Conservation (phyloP, 306 rosid genomes). For the Crataegus laevigata region DNA sequence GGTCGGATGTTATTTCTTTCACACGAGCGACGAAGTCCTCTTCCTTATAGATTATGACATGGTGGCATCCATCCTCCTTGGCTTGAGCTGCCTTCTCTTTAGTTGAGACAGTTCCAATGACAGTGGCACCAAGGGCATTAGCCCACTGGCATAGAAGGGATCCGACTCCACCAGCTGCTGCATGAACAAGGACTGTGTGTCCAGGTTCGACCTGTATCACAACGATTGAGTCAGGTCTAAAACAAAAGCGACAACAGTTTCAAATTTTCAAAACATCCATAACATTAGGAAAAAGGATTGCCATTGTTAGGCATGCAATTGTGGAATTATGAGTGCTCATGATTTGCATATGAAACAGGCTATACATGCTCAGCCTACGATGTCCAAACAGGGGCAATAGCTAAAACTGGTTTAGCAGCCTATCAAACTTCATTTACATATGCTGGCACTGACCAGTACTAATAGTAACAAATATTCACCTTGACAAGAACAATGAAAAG, state of each 20-base stretch:
- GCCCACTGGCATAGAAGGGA: constrained; percentile 93
- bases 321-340: too few relatives aligned
- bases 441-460: too few relatives aligned
- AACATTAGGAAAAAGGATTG: too few relatives aligned
- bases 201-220: constrained; percentile 60
- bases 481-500: too few relatives aligned
- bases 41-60: constrained; percentile 57
- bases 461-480: too few relatives aligned
- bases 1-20: constrained; percentile 65
- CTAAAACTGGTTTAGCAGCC: too few relatives aligned
- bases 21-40: constrained; percentile 83
- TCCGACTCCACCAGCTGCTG: constrained; percentile 97
- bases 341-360: too few relatives aligned
- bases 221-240: neutral
- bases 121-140: constrained; percentile 83
- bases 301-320: too few relatives aligned
- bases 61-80: constrained; percentile 86
- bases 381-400: too few relatives aligned
- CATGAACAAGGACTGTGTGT: constrained; percentile 75
- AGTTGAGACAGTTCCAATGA: constrained; percentile 78
- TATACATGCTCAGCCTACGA: too few relatives aligned
- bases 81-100: constrained; percentile 87
- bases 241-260: neutral
- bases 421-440: too few relatives aligned
- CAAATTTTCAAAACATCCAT: neutral